Conservation (phyloP, 2,329 filamentous ascomycete species). For the Diaporthe citri region DNA sequence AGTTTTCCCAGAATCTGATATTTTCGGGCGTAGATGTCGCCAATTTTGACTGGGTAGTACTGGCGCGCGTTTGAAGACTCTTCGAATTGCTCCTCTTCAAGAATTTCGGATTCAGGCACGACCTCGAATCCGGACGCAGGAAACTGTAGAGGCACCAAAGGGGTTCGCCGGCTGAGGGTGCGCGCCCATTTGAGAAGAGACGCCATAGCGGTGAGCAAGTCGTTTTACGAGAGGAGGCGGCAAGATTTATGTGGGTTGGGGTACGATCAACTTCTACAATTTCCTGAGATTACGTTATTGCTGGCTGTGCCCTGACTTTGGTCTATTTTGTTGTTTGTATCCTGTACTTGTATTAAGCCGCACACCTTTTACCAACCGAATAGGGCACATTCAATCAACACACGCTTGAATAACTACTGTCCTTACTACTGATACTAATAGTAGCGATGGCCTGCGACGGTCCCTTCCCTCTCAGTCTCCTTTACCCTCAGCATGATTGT, state of each 20-base stretch:
- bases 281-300: too few relatives aligned
- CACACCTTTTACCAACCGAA: too few relatives aligned
- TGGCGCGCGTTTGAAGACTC: not conserved
- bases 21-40: not conserved
- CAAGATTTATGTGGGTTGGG: not conserved
- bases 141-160: not conserved
- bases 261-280: too few relatives aligned
- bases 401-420: too few relatives aligned
- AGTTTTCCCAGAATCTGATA: not conserved
- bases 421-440: too few relatives aligned
- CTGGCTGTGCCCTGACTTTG: too few relatives aligned
- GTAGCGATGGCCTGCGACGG: too few relatives aligned
- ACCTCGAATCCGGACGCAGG: not conserved
- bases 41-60: not conserved
- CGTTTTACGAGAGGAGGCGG: not conserved
- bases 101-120: not conserved
- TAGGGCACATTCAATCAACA: too few relatives aligned
- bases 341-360: too few relatives aligned
- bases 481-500: too few relatives aligned
- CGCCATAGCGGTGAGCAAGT: not conserved
- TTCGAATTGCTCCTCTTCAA: conserved; percentile 1
- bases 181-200: not conserved
- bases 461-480: too few relatives aligned
- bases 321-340: too few relatives aligned
- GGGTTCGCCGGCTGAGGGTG: not conserved